Percentiles rank a stretch among this genome's conserved stretches.
Conservation (phyloP, 2,329 filamentous ascomycete species). For the Penicillium concentricum region DNA sequence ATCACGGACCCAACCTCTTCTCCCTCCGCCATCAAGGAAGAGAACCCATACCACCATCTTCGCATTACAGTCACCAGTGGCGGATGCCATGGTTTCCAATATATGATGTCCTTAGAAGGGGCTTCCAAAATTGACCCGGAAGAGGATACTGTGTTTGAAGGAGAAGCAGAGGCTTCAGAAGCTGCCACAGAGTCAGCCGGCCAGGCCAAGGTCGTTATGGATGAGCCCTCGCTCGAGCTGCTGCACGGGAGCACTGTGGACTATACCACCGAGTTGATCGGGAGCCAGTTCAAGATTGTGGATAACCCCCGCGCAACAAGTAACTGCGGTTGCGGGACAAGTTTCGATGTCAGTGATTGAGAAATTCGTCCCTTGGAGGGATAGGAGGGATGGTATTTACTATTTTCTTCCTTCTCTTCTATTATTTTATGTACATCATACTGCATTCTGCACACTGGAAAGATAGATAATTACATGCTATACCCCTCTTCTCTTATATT, state of each 20-base stretch:
- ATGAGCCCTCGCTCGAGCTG: constrained; percentile 80
- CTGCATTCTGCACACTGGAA: constrained; percentile 11
- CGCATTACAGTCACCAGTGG: constrained; percentile 89
- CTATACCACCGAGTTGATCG: constrained; percentile 93
- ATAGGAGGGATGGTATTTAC: neutral
- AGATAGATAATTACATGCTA: constrained; percentile 27
- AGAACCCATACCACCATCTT: constrained; percentile 79
- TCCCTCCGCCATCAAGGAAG: constrained; percentile 35
- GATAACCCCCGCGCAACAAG: constrained; percentile 90
- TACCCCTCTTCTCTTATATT: constrained; percentile 23
- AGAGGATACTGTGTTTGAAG: constrained; percentile 87
- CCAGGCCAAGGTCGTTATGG: constrained; percentile 79
- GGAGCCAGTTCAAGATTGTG: constrained; percentile 92
- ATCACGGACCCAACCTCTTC: constrained; percentile 60
- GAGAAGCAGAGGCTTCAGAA: constrained; percentile 44
- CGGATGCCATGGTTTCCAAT: constrained; percentile 97
- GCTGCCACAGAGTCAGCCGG: constrained; percentile 42
- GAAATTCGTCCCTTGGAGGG: neutral
- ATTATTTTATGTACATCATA: constrained; percentile 20
- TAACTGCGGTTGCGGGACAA: constrained; percentile 95
- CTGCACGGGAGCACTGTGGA: constrained; percentile 93
- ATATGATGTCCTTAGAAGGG: constrained; percentile 79
- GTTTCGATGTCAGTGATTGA: constrained; percentile 83
- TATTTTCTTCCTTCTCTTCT: neutral
- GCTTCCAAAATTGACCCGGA: constrained; percentile 59